Conservation (phyloP, 1,284 basidiomycete species). For the Austroboletus novae-zelandiae region DNA sequence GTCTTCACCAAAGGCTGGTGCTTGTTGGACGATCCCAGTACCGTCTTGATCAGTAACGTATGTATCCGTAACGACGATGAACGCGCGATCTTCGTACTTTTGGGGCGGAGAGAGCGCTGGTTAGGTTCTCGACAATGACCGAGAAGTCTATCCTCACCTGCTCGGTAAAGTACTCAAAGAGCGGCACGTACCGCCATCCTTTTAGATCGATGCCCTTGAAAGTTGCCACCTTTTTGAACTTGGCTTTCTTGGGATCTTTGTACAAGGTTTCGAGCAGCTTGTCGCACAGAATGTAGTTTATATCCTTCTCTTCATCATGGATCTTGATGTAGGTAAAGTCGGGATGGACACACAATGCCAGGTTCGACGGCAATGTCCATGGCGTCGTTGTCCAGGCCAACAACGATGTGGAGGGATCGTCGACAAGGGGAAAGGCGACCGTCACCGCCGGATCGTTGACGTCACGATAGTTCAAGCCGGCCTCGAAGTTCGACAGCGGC, state of each 20-base stretch:
- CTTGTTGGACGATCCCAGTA: slow-evolving; percentile 99
- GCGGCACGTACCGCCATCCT: slow-evolving; percentile 93
- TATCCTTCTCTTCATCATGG: slow-evolving; percentile 84
- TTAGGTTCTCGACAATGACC: not conserved
- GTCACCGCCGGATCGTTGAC: slow-evolving; percentile 97
- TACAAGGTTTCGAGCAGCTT: slow-evolving; percentile 86
- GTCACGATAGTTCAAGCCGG: slow-evolving; percentile 90
- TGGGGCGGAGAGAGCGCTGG: not conserved
- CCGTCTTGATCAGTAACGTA: slow-evolving; percentile 95
- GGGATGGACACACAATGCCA: slow-evolving; percentile 94
- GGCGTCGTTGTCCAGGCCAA: slow-evolving; percentile 99
- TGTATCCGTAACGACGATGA: slow-evolving; percentile 85
- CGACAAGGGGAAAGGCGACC: slow-evolving; percentile 89
- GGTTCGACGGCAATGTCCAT: slow-evolving; percentile 97
- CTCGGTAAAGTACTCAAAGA: slow-evolving; percentile 97
- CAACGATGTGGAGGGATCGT: slow-evolving; percentile 88
- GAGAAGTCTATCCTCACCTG: slow-evolving; percentile 49
- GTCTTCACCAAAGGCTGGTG: slow-evolving; percentile 98
- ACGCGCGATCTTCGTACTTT: slow-evolving; percentile 90
- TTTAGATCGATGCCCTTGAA: slow-evolving; percentile 93
- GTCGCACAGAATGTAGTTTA: slow-evolving; percentile 94
- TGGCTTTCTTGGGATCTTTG: slow-evolving; percentile 98
- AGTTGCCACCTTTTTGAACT: slow-evolving; percentile 87
- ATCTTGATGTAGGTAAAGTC: slow-evolving; percentile 98
- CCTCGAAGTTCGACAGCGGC: slow-evolving; percentile 98